Evolutionary conservation across 148 eudicot species (phyloP), one percentile per base, ranked within the genome.

Genomic region (Selenicereus undatus): DNA sequence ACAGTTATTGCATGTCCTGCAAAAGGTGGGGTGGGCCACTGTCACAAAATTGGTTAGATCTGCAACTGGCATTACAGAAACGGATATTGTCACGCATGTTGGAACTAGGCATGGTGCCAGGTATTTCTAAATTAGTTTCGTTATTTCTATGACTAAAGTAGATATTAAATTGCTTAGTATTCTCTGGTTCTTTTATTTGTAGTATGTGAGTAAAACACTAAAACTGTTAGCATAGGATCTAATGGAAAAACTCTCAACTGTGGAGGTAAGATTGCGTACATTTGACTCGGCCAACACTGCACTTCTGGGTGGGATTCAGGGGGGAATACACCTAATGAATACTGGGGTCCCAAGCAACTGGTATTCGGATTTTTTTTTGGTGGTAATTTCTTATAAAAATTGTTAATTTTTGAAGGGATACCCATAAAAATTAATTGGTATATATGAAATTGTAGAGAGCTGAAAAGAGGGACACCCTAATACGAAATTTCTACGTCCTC

Each of bases 21-120:
- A 45, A 73, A 91, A 96, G 99, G 79, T 96, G 99, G 99, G 99
- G 99, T 82, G 99, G 99, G 71, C 99, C 99, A 76, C 82, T 96
- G 78, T 87, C 98, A 72, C 95, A 96, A 84, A 89, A 88, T 81
- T 96, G 99, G 99, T 80, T 92, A 83, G 89, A 92, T 89, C 91
- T 91, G 72, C 99, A 96, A 86, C 82, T 93, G 77, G 87, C 80
- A 60, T 83, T 96, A 86, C 99, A 96, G 82, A 96, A 91, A 82
- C 87, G 88, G 80, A 93, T 96, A 85, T 85, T 96, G 80, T 85
- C 90, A 22, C 90, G 99, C 76, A 92, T 96, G 99, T 73, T 89
- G 82, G 94, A 90, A 87, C 82, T 96, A 64, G 99, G 98, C 90
- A 93, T 96, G 99, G 92, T 95, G 72, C 99, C 99, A 84, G 99